Evolutionary conservation across 176 grass and related monocot species (phyloP), one percentile per base, ranked within the genome.

Genomic region (Cymbopogon citratus): DNA sequence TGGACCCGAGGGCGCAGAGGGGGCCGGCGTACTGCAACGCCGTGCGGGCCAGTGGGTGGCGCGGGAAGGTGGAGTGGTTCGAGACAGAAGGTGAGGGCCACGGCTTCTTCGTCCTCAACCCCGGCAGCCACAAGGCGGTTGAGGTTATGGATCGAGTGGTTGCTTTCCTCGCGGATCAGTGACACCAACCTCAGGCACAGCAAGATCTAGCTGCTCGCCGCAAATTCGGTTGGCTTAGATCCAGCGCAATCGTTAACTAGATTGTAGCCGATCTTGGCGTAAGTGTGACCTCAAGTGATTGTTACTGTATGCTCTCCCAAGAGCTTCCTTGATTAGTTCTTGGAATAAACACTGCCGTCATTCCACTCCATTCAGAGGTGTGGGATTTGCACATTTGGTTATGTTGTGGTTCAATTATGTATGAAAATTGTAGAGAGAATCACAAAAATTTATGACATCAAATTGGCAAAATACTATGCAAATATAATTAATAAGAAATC

Each of bases 41-140:
- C 3, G 49, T 93, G 60, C 81, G 29, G 34, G 67, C 57, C 46
- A 93, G 89, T 46, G 83, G 89, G 45, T 91, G 91, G 91, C 12
- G 8, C 4, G 94, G 89, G 34, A 27, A 66, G 49, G 70, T n/a
- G 15, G 81, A 89, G 33, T 89, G 83, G 78, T 82, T 83, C 64
- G 75, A 84, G 89, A 73, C 91, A 1, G 43, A 87, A 59, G 94
- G 82, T 19, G 76, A 90, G 69, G 75, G 16, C 16, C 75, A 78
- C 16, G 57, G 36, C 14, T 78, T 78, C 75, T 78, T 78, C 75
- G 57, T 63, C 57, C 14, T 12, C 59, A 31, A 29, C 8, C 59
- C 75, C 38, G 75, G 75, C 75, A 44, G 13, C 75, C 24, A 9
- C 39, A 41, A 27, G 38, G 24, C 24, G 16, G 59, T 3, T 12